These are phyloP conservation scores for Alternaria sp. DNA, from an alignment of 2,329 filamentous ascomycete species.

Conservation along the genomic window DNA sequence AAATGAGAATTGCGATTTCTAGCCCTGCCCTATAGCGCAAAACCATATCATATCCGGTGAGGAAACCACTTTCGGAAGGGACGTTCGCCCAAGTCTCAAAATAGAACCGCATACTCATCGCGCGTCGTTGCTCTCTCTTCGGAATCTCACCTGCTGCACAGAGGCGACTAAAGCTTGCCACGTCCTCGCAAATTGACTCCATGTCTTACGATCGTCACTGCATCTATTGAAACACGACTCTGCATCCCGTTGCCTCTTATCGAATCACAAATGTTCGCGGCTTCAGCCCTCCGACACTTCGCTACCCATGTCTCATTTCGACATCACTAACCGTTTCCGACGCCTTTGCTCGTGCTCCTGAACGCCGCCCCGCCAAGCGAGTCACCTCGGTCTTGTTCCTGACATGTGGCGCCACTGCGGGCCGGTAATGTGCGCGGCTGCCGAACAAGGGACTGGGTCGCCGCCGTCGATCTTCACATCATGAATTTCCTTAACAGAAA, in stretches of 20 bases:
- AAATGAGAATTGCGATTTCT: slow-evolving; percentile 16
- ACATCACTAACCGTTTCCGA: slow-evolving; percentile 19
- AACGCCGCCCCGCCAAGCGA: slow-evolving; percentile 24
- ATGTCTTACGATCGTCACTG: slow-evolving; percentile 7
- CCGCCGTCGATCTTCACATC: slow-evolving; percentile 25
- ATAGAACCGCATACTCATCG: slow-evolving; percentile 19
- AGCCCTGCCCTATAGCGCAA: slow-evolving; percentile 1
- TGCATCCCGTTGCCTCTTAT: slow-evolving; percentile 7
- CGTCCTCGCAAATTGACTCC: slow-evolving; percentile 12
- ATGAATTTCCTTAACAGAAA: slow-evolving; percentile 8
- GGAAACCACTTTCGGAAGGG: slow-evolving; percentile 6
- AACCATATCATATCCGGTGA: slow-evolving; percentile 9
- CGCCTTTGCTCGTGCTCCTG: slow-evolving; percentile 16
- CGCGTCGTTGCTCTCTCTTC: slow-evolving; percentile 13
- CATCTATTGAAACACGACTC: slow-evolving; percentile 12
- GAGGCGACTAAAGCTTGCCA: slow-evolving; percentile 13
- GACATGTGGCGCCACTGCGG: slow-evolving; percentile 29
- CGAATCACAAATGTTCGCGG: slow-evolving; percentile 13
- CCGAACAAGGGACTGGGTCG: slow-evolving; percentile 15
- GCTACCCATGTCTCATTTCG: slow-evolving; percentile 18
- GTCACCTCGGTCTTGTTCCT: slow-evolving; percentile 25
- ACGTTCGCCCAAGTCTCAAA: slow-evolving; percentile 11
- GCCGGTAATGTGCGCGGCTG: slow-evolving; percentile 23
- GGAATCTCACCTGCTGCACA: background rate
- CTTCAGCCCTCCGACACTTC: slow-evolving; percentile 14